A percentile compares a stretch with the other conserved stretches of the same genome.
Evolutionary conservation across 345 rosid species (phyloP).

Genomic region (Carallia brachiata): DNA sequence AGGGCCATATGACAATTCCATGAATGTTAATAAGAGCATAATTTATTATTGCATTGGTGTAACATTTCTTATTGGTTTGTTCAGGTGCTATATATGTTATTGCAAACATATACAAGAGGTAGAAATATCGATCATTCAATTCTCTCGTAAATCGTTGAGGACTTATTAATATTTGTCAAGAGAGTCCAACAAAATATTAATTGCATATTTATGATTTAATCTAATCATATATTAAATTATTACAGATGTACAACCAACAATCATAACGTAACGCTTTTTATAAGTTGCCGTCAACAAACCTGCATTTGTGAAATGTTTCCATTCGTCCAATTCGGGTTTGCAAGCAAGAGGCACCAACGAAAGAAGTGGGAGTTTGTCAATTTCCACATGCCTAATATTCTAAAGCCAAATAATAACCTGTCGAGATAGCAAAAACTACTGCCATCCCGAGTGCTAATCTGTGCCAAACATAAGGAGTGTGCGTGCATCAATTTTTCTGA

Average conservation of each 20-base stretch:
- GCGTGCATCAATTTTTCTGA: not conserved
- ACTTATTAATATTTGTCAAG: too few species aligned
- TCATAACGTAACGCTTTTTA: too few species aligned
- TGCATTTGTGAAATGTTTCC: too few species aligned
- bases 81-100: not conserved
- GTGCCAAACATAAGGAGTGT: not conserved
- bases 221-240: too few species aligned
- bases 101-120: too few species aligned
- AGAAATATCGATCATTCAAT: not conserved
- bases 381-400: not conserved
- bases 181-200: too few species aligned
- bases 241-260: too few species aligned
- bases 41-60: not conserved
- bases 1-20: constrained; percentile 13
- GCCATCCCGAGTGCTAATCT: not conserved
- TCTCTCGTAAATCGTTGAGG: not conserved
- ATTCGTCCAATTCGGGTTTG: too few species aligned
- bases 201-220: too few species aligned
- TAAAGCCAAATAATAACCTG: not conserved
- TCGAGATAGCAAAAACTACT: too few species aligned
- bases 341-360: too few species aligned
- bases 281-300: too few species aligned
- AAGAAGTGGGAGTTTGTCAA: not conserved
- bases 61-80: not conserved
- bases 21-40: not conserved